phyloP scores from a whole-genome alignment of 1,284 basidiomycete genomes.

The Fomitopsis schrenkii region DNA sequence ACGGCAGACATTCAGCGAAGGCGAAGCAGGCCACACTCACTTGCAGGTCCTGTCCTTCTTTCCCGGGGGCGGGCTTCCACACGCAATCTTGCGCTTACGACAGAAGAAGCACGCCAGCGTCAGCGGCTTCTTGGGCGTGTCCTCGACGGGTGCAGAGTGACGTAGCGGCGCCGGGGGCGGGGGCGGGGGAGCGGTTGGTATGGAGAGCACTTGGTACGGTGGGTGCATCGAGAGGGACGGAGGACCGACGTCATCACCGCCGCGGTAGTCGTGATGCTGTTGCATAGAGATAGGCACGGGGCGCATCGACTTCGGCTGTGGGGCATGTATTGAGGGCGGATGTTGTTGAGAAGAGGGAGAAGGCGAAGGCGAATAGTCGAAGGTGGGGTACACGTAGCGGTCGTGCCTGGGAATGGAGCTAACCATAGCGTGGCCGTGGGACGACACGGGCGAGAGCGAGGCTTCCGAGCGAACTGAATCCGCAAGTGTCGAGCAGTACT shows the following conservation, averaged over 20 bases:
- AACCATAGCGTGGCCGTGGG: constrained; percentile 1
- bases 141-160: constrained; percentile 23
- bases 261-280: background rate
- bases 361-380: constrained; percentile 1
- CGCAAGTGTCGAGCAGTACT: background rate
- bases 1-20: background rate
- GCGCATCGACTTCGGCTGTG: constrained; percentile 2
- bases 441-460: background rate
- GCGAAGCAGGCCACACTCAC: constrained; percentile 25
- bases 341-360: background rate
- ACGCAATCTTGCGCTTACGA: constrained; percentile 43
- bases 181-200: constrained; percentile 13
- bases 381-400: constrained; percentile 1
- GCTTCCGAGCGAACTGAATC: background rate
- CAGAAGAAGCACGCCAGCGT: constrained; percentile 42
- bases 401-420: constrained; percentile 1
- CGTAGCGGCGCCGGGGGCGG: constrained; percentile 18
- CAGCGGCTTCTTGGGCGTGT: constrained; percentile 34
- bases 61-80: constrained; percentile 34
- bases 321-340: constrained; percentile 3
- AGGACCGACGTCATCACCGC: background rate
- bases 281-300: background rate
- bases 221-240: background rate
- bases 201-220: constrained; percentile 14
- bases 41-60: constrained; percentile 36